Evolutionary conservation across 148 eudicot genomes (phyloP), one percentile per base, ranked within the genome.

Genomic region (Selenicereus undatus): DNA sequence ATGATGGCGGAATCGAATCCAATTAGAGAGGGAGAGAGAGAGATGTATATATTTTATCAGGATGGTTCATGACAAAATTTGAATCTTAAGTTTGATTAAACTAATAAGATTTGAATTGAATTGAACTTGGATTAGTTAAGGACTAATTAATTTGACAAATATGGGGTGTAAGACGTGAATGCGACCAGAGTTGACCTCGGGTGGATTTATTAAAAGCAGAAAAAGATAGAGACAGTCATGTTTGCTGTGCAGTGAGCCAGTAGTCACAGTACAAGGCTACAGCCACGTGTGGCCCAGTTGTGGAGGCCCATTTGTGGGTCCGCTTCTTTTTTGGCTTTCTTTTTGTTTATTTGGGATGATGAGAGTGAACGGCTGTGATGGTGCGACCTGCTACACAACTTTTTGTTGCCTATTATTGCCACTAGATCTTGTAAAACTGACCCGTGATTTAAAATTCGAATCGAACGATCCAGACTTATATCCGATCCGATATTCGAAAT

Each of bases 51-150:
- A 76, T 32, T 32, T 32, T 32, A 39, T 39, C 5, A 45, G 89
- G 85, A 76, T 86, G 85, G 82, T 89, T 85, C 86, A 29, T 82
- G 26, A 64, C 30, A n/a, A 39, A 79, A 51, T 83, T 88, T 88
- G 86, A 88, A 85, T 85, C 79, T 66, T 45, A 85, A 83, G 86
- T 76, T 81, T 84, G 83, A 84, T 64, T 87, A 84, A 36, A 78
- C 5, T 43, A 86, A 42, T 82, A 16, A 32, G 78, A 56, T 80
- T 80, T 80, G 82, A 80, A 74, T 80, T 64, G 82, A 74, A 80
- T 74, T 74, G 27, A 43, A 74, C 11, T 64, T n/a, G 17, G 32
- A 48, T 74, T 42, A 36, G 48, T 82, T 80, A 73, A 20, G 43
- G 1, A 39, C 62, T 73, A 20, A 81, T 30, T 56, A 56, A 56